phyloP scores from a whole-genome alignment of 1,139 yeast genomes.

The Kazachstania sp. region DNA sequence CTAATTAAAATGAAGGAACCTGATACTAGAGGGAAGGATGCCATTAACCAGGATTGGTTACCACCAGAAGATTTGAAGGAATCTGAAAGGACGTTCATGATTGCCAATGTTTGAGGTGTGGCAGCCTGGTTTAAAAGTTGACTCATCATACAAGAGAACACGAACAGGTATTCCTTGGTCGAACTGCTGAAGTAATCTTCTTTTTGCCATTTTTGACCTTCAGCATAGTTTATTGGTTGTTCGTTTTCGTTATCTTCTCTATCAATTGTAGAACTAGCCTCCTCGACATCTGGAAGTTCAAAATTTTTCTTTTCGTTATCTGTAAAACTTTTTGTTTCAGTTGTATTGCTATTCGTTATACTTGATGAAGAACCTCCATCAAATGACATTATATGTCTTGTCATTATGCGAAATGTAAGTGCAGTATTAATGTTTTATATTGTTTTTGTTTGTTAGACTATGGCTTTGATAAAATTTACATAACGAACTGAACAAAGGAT shows the following conservation, averaged over 20 bases:
- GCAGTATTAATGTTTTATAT: too few species aligned
- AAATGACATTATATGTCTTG: background rate
- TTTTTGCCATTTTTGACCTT: constrained; percentile 16
- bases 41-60: constrained; percentile 47
- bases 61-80: constrained; percentile 22
- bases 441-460: too few species aligned
- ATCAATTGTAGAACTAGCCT: background rate
- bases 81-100: constrained; percentile 28
- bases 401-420: background rate
- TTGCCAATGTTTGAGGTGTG: constrained; percentile 28
- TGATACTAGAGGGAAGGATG: constrained; percentile 47
- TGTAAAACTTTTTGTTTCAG: background rate
- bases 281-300: background rate
- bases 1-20: constrained; percentile 47
- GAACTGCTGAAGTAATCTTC: constrained; percentile 17
- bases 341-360: background rate
- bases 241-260: background rate
- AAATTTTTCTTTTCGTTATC: background rate
- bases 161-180: constrained; percentile 29
- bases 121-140: constrained; percentile 33
- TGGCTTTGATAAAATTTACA: too few species aligned
- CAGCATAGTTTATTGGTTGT: background rate
- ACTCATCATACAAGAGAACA: constrained; percentile 35
- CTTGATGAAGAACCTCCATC: constrained; percentile 1
- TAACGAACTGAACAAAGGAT: too few species aligned